These are phyloP conservation scores for Isochrysis galbana DNA, from an alignment of 78 protist species.

Conservation along the genomic window DNA sequence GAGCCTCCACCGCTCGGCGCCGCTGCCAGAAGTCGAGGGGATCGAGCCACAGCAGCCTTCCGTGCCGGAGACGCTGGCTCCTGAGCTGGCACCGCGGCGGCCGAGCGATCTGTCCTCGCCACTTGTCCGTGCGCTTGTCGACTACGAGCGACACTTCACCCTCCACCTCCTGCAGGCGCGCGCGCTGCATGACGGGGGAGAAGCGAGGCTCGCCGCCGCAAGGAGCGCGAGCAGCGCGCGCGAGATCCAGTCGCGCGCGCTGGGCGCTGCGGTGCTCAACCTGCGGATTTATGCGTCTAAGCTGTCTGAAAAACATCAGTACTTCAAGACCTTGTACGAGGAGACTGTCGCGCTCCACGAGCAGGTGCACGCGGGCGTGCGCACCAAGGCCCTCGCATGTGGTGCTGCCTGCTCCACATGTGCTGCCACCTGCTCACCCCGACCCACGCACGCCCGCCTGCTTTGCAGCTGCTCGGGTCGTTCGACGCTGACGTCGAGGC, in stretches of 20 bases:
- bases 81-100: not conserved
- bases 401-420: too few relatives aligned
- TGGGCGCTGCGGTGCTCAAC: not conserved
- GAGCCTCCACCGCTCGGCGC: not conserved
- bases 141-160: not conserved
- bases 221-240: too few relatives aligned
- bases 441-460: too few relatives aligned
- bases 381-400: not conserved
- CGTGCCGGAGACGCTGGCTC: not conserved
- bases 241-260: not conserved
- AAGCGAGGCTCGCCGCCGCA: not conserved
- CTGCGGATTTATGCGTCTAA: not conserved
- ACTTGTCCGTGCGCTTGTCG: slow-evolving; percentile 2
- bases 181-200: not conserved
- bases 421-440: not conserved
- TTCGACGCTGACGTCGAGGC: not conserved
- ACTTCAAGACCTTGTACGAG: not conserved
- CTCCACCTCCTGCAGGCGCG: not conserved
- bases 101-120: not conserved
- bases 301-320: not conserved
- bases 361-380: not conserved
- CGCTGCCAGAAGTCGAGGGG: not conserved
- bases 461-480: not conserved
- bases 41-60: not conserved
- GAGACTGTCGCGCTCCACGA: not conserved